Evolutionary conservation across 768 basidiomycete species (phyloP), one percentile per base, ranked within the genome.

Genomic region (Boletus insuetus): DNA sequence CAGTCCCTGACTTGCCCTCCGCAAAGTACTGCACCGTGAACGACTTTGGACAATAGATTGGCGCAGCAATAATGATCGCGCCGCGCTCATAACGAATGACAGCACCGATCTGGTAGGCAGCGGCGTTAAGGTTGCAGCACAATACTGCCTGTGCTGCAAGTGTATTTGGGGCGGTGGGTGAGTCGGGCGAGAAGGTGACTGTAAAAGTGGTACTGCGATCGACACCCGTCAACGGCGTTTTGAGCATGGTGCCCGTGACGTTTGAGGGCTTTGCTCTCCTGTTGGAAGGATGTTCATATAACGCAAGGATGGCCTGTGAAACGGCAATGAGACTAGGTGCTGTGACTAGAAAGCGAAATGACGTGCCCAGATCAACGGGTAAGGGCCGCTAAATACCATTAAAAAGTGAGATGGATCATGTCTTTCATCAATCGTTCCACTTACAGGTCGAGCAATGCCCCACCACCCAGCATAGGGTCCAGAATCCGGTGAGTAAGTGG

Each of bases 271-370:
- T 70, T 24, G 76, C 70, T 46, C 72, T 67, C 62, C 83, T 78
- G 73, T 94, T 94, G n/a, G 74, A 74, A 12, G 88, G 85, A 69
- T 91, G 79, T 64, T 94, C 91, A 67, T 89, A 93, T 19, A 94
- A 75, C 0, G 82, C 78, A 50, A 93, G 75, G 64, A 93, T 85
- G 19, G 89, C 84, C 90, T 91, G 63, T 24, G 13, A 17, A 49
- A n/a, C 40, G 5, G n/a, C 22, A 20, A 45, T 71, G 53, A 61
- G 60, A 55, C 45, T 39, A 44, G 29, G 37, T 29, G 32, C n/a
- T 16, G 34, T 9, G 26, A 44, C 17, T 38, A 31, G 26, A 49
- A 17, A 32, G 29, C 24, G 39, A 29, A 37, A 6, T 17, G 12
- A 67, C 79, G 42, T 66, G 84, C 87, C 89, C 89, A 91, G 63